These are phyloP conservation scores for Tolypocladium tropicale DNA, from an alignment of 2,329 filamentous ascomycete species.

Conservation along the genomic window DNA sequence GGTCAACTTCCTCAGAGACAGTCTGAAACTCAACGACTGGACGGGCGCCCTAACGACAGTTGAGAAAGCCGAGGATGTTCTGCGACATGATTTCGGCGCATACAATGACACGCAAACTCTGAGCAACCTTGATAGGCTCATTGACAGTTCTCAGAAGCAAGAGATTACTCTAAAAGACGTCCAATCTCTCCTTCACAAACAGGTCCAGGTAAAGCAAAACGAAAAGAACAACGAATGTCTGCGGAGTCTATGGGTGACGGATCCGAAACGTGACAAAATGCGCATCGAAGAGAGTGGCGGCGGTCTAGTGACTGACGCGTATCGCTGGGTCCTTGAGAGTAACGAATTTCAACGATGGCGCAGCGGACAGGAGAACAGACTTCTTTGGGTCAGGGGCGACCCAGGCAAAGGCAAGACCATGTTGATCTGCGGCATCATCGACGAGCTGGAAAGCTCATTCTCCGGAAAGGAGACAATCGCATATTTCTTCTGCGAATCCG, in stretches of 20 bases:
- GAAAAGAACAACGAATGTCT: not conserved
- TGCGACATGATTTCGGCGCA: not conserved
- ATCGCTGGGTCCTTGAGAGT: constrained; percentile 19
- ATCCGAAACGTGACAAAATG: constrained; percentile 12
- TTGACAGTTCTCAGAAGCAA: not conserved
- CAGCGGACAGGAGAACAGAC: constrained; percentile 5
- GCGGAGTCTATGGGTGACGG: not conserved
- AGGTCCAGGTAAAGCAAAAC: not conserved
- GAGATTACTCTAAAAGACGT: not conserved
- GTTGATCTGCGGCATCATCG: constrained; percentile 18
- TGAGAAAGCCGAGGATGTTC: not conserved
- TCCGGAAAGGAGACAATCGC: constrained; percentile 5
- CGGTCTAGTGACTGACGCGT: constrained; percentile 14
- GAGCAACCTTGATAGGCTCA: not conserved
- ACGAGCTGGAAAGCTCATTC: constrained; percentile 8
- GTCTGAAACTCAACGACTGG: not conserved
- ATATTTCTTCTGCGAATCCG: constrained; percentile 32
- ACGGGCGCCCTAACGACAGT: not conserved
- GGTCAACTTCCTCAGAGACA: not conserved
- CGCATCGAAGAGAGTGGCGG: constrained; percentile 3
- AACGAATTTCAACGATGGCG: constrained; percentile 16
- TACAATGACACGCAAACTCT: not conserved
- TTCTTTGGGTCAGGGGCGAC: constrained; percentile 23
- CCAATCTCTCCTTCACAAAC: not conserved
- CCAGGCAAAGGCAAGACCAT: constrained; percentile 28